Conservation (phyloP, 805 yeast genomes). For the Candida ulmi region DNA sequence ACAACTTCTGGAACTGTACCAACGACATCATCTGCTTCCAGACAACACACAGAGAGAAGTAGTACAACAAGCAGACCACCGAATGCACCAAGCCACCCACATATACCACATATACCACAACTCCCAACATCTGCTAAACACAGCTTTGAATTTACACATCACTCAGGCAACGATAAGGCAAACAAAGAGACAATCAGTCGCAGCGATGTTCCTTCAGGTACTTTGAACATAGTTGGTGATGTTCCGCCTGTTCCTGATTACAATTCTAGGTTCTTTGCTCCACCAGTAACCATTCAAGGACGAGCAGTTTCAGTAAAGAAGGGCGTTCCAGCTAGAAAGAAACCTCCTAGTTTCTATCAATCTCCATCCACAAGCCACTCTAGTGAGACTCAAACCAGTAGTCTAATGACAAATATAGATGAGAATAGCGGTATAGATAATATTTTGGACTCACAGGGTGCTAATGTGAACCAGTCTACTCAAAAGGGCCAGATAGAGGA, state of each 20-base stretch:
- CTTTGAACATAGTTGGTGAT: slow-evolving; percentile 8
- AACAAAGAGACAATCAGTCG: slow-evolving; percentile 1
- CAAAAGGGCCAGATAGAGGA: too few species aligned
- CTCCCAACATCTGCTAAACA: neutral
- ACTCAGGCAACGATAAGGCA: neutral
- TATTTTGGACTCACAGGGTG: too few species aligned
- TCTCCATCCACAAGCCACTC: neutral
- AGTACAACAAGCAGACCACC: neutral
- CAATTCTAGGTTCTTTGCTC: slow-evolving; percentile 17
- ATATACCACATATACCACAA: neutral
- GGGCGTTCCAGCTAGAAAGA: slow-evolving; percentile 16
- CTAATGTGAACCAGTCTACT: too few species aligned
- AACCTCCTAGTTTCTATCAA: slow-evolving; percentile 11
- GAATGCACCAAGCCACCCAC: slow-evolving; percentile 2
- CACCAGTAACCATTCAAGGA: slow-evolving; percentile 24
- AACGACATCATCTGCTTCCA: too few species aligned
- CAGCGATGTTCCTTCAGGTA: slow-evolving; percentile 9
- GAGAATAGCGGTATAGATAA: too few species aligned
- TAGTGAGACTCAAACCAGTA: neutral
- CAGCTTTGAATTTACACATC: neutral
- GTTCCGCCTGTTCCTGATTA: slow-evolving; percentile 25
- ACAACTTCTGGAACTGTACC: neutral
- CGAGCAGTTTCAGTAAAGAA: slow-evolving; percentile 17
- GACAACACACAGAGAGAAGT: too few species aligned
- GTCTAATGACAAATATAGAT: neutral